Base-by-base conservation (phyloP, 305 asterid genomes). In the Solanum hybrid region DNA sequence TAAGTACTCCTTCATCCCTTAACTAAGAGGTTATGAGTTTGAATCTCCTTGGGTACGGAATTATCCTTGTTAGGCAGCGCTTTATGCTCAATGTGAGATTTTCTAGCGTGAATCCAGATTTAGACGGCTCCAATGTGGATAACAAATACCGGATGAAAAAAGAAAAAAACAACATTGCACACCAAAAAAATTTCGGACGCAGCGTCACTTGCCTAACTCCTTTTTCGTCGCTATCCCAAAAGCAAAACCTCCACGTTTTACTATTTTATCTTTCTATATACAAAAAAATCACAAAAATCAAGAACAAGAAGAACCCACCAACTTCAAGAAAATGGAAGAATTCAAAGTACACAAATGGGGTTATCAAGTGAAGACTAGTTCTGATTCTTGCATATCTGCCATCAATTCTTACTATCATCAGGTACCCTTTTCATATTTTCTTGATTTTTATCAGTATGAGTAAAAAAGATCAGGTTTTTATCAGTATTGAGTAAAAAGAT, bases 331-430 rank as follows among this genome's bases (percentile, higher is more conserved):
- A 86, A 93, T 90, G 94, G 94, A 72, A 90, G 90, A 86, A 32
- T 88, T 92, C 92, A 94, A 93, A 91, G 29, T 93, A 89, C 98
- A 95, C 88, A 88, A 91, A 89, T 96, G 99, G 99, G 99, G 98
- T 71, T 95, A 97, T 88, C 91, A 93, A 92, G 98, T 97, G 12
- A 93, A 93, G n/a, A 96, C 98, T 78, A 89, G 69, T 88, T 96
- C 99, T 6, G 98, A 95, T 88, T 89, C 95, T 82, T 97, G 98
- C 90, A 90, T 97, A 14, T 90, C 95, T 77, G 93, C 98, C 34
- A 97, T 97, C 91, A 94, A 96, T 89, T 92, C 96, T 38, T 97
- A 95, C 92, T 95, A 96, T 91, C 87, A 92, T 78, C 95, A 97
- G 99, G 99, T 97, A 4, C 84, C 34, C 77, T 32, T 64, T 78